These are phyloP conservation scores for Geosmithia putterillii DNA, from an alignment of 2,329 filamentous ascomycete genomes.

Conservation along the genomic window DNA sequence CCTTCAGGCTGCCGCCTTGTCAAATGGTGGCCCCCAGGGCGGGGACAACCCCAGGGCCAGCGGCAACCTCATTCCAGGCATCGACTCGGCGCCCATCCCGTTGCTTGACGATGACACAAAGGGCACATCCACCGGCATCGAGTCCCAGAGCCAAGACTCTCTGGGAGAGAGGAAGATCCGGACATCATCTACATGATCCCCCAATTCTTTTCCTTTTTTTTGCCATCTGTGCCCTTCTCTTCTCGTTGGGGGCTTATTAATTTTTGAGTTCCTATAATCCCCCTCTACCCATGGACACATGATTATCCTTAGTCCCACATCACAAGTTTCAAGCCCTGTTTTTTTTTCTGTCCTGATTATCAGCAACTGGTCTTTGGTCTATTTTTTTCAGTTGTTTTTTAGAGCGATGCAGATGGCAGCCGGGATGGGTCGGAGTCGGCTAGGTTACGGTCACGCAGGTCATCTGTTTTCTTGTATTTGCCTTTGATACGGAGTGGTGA, in stretches of 20 bases:
- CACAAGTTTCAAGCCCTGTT: background rate
- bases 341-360: background rate
- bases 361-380: background rate
- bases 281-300: background rate
- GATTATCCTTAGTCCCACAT: background rate
- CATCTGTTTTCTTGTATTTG: background rate
- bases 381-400: background rate
- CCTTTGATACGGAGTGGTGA: no score
- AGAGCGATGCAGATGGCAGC: background rate
- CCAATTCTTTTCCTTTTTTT: background rate
- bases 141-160: conserved; percentile 32
- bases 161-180: conserved; percentile 32
- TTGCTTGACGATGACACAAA: conserved; percentile 34
- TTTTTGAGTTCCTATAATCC: background rate
- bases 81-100: conserved; percentile 42
- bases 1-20: background rate
- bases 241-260: no score
- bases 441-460: no score
- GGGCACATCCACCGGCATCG: conserved; percentile 25
- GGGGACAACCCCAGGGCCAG: background rate
- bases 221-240: no score
- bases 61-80: conserved; percentile 5
- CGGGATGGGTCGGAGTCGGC: background rate
- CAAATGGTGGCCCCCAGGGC: background rate
- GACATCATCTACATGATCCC: background rate